Base-by-base conservation (phyloP, 2,329 filamentous ascomycete genomes). In the Cadophora sp. region DNA sequence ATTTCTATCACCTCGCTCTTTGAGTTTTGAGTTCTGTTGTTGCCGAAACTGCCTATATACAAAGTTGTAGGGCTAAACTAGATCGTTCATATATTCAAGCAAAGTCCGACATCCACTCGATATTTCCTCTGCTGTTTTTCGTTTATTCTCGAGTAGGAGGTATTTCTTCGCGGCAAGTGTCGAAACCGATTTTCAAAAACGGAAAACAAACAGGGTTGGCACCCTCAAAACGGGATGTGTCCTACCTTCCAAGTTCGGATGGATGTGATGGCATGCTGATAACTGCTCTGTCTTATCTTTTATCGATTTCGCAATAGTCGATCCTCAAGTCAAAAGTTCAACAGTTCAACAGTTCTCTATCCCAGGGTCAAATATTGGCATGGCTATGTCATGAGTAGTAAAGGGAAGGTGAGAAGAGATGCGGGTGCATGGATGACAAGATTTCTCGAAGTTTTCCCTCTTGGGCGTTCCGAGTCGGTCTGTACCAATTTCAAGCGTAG, bases 171-270 rank as follows among this genome's bases (percentile, higher is more conserved):
- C 22, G 30, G 48, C 11, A 27, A 51, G 22, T 27, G 48, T 11
- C 24, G 22, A 16, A 14, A 3, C 1, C 7, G 48, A 30, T 14
- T 16, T 18, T 18, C 1, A 30, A 3, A 11, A 16, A 5, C 2
- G 11, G 11, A 30, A 20, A 27, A 30, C 16, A 4, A 14, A 51
- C 16, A 27, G 9, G 16, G 22, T 14, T 11, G 24, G 8, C 36
- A 39, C 11, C 36, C 36, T 39, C 8, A 11, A 11, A 13, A 39
- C 7, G 36, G 48, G 13, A 51, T 24, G 22, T 13, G 47, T 51
- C 13, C 48, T 51, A 51, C 48, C 48, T 27, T 51, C 48, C 48
- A 27, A 30, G 22, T 51, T 51, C 13, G 22, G 48, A 51, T 51
- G 48, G 5, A 22, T 51, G 22, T 30, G 48, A 51, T 51, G 48